Conservation (phyloP, 2,329 filamentous ascomycete genomes). For the Colletotrichum lupini region DNA sequence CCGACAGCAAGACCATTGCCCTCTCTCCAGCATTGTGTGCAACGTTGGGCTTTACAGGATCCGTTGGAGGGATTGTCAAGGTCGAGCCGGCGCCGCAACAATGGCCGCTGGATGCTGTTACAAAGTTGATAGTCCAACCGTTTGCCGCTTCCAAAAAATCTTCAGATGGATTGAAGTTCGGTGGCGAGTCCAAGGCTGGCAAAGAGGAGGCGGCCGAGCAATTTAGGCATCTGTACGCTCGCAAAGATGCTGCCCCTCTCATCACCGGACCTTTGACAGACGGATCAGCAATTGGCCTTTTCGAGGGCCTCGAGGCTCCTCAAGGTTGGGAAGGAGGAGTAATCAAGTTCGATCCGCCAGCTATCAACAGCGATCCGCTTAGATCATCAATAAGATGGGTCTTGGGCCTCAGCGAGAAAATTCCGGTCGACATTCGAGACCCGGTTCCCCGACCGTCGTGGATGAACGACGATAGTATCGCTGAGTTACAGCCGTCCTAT, state of each 20-base stretch:
- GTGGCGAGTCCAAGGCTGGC: constrained; percentile 86
- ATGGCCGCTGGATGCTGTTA: constrained; percentile 72
- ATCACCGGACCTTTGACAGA: constrained; percentile 90
- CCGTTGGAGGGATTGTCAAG: constrained; percentile 88
- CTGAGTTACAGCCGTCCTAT: constrained; percentile 66
- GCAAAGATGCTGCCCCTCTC: constrained; percentile 50
- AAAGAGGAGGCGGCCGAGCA: constrained; percentile 80
- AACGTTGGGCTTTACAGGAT: constrained; percentile 75
- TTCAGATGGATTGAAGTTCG: constrained; percentile 81
- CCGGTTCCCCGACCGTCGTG: constrained; percentile 75
- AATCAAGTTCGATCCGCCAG: constrained; percentile 78
- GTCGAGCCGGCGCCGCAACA: constrained; percentile 84
- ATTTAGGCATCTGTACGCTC: constrained; percentile 76
- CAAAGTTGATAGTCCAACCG: constrained; percentile 81
- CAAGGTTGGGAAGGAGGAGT: constrained; percentile 86
- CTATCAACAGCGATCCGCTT: constrained; percentile 36
- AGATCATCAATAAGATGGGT: constrained; percentile 67
- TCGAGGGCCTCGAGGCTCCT: constrained; percentile 63
- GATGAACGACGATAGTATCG: constrained; percentile 54
- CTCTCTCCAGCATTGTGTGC: constrained; percentile 83
- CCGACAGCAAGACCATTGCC: constrained; percentile 82
- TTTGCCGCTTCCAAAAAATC: constrained; percentile 72
- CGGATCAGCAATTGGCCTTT: constrained; percentile 78
- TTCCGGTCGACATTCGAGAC: constrained; percentile 80
- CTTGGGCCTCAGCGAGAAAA: constrained; percentile 78